Conservation (phyloP, 805 yeast genomes). For the Suhomyces pyralidae region DNA sequence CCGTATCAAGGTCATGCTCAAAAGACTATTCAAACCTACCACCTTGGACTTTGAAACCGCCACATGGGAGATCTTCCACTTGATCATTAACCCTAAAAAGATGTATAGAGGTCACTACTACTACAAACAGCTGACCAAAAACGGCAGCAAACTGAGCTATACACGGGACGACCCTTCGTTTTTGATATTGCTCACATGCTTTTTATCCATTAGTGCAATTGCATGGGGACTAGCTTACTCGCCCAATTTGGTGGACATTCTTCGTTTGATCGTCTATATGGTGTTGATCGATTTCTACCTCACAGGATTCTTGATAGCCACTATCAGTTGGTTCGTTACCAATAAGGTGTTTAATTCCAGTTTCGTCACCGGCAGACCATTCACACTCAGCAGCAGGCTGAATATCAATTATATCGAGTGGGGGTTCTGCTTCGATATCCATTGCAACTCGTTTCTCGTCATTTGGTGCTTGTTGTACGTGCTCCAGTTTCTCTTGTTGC, state of each 20-base stretch:
- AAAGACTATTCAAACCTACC: slow-evolving; percentile 58
- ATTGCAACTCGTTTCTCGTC: slow-evolving; percentile 82
- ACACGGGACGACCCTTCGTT: slow-evolving; percentile 93
- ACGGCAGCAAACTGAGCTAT: slow-evolving; percentile 58
- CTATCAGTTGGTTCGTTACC: slow-evolving; percentile 69
- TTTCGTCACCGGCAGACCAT: slow-evolving; percentile 16
- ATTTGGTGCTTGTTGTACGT: slow-evolving; percentile 77
- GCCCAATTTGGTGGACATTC: slow-evolving; percentile 56
- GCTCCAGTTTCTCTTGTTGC: slow-evolving; percentile 70
- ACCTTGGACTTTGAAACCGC: slow-evolving; percentile 92
- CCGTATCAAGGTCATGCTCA: slow-evolving; percentile 18
- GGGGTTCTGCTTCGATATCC: slow-evolving; percentile 94
- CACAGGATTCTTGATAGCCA: slow-evolving; percentile 65
- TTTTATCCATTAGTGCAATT: slow-evolving; percentile 69
- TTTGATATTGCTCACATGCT: slow-evolving; percentile 63
- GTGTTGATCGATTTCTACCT: slow-evolving; percentile 78
- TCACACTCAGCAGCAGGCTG: slow-evolving; percentile 8
- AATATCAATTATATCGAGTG: slow-evolving; percentile 61
- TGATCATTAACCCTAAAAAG: slow-evolving; percentile 71
- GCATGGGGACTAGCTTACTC: slow-evolving; percentile 90
- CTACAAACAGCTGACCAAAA: slow-evolving; percentile 61
- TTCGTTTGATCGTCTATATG: slow-evolving; percentile 74
- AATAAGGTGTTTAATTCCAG: slow-evolving; percentile 55
- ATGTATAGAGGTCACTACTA: slow-evolving; percentile 75
- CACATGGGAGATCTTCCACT: slow-evolving; percentile 80